Conservation (phyloP, 192 early-diverging fungal species). For the Mortierella claussenii region DNA sequence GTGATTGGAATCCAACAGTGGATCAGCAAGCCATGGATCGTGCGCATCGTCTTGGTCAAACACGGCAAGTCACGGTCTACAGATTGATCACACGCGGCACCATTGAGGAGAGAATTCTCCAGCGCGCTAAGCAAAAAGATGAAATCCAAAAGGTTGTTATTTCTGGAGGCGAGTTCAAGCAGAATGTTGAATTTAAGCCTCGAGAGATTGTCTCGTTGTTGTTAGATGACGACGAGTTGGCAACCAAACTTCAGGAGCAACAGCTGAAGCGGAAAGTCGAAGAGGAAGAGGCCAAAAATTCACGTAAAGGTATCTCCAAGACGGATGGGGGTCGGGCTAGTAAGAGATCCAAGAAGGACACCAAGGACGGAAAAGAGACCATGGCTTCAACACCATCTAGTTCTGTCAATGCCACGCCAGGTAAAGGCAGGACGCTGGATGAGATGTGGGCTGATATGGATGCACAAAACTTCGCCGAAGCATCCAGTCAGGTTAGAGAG, state of each 20-base stretch:
- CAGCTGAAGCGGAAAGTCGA: slow-evolving; percentile 66
- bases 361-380: slow-evolving; percentile 7
- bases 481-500: background rate
- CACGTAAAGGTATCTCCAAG: slow-evolving; percentile 13
- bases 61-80: slow-evolving; percentile 86
- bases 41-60: slow-evolving; percentile 87
- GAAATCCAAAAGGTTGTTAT: slow-evolving; percentile 96
- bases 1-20: slow-evolving; percentile 92
- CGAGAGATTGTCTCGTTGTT: slow-evolving; percentile 89
- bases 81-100: slow-evolving; percentile 84
- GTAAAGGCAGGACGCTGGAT: slow-evolving; percentile 22
- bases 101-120: slow-evolving; percentile 84
- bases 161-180: slow-evolving; percentile 87
- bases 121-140: slow-evolving; percentile 88
- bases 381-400: slow-evolving; percentile 16
- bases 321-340: slow-evolving; percentile 12
- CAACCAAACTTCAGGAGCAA: slow-evolving; percentile 63
- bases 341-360: slow-evolving; percentile 32
- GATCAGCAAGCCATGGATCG: slow-evolving; percentile 95
- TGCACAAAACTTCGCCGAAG: slow-evolving; percentile 6
- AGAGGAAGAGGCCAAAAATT: slow-evolving; percentile 57
- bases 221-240: slow-evolving; percentile 79
- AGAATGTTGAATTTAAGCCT: slow-evolving; percentile 84
- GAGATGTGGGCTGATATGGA: slow-evolving; percentile 46
- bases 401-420: slow-evolving; percentile 18